Evolutionary conservation across 2,329 filamentous ascomycete species (phyloP).

Genomic region (Pseudogymnoascus sp.): DNA sequence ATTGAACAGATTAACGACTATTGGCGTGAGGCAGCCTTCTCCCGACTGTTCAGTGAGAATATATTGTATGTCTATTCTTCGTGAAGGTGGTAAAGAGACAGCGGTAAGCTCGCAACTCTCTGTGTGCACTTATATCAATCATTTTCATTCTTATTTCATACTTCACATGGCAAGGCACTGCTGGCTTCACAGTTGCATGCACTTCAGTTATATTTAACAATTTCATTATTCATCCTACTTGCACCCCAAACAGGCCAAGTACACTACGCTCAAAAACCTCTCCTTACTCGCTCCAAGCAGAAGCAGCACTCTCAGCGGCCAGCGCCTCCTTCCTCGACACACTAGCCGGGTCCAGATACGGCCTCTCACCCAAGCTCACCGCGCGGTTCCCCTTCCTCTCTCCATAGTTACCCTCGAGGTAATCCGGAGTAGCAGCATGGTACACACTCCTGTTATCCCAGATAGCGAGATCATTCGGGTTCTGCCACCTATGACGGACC

Average conservation of each 20-base stretch:
- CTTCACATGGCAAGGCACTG: background rate
- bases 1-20: background rate
- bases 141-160: background rate
- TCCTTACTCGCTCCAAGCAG: background rate
- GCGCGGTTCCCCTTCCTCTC: constrained; percentile 38
- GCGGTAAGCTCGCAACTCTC: background rate
- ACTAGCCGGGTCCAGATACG: constrained; percentile 40
- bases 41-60: background rate
- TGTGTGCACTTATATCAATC: background rate
- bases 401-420: constrained; percentile 33
- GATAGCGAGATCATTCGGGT: constrained; percentile 35
- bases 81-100: background rate
- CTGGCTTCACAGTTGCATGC: background rate
- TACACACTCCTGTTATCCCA: constrained; percentile 49
- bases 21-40: background rate
- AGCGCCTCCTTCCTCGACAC: constrained; percentile 35
- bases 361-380: constrained; percentile 42
- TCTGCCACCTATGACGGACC: constrained; percentile 32
- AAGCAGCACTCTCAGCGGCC: constrained; percentile 11
- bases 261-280: background rate
- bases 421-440: constrained; percentile 47
- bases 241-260: background rate
- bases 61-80: background rate
- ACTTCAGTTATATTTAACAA: background rate
- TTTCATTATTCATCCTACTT: background rate